Conservation (phyloP, 768 basidiomycete genomes). For the Lanmaoa rubissima region DNA sequence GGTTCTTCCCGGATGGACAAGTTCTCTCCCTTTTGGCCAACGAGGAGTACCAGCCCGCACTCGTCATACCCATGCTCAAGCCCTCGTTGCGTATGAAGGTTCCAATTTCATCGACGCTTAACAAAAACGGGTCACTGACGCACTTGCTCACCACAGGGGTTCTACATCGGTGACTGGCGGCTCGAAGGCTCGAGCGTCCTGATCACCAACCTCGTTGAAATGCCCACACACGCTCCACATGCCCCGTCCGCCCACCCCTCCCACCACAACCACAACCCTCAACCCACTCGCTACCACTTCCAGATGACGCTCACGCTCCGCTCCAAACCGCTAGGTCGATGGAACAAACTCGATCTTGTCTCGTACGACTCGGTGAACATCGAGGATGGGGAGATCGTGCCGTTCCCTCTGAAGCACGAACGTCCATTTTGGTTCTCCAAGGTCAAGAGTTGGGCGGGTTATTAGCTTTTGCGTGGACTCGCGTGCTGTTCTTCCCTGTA, state of each 20-base stretch:
- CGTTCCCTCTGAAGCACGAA: conserved; percentile 76
- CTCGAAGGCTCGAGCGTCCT: conserved; percentile 60
- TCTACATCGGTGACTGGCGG: conserved; percentile 69
- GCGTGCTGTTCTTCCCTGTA: not conserved
- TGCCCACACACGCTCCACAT: conserved; percentile 6
- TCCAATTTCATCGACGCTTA: not conserved
- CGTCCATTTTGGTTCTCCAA: conserved; percentile 95
- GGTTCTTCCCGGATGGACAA: conserved; percentile 84
- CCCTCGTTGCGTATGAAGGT: conserved; percentile 80
- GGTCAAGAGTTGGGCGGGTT: conserved; percentile 62
- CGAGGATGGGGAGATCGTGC: conserved; percentile 68
- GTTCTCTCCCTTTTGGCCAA: conserved; percentile 85
- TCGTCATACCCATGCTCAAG: conserved; percentile 74
- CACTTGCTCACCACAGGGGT: conserved; percentile 47
- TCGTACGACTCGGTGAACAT: conserved; percentile 75
- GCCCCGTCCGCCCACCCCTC: conserved; percentile 5
- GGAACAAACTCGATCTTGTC: conserved; percentile 76
- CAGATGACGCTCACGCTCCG: conserved; percentile 68
- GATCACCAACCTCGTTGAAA: conserved; percentile 63
- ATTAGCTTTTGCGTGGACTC: conserved; percentile 6
- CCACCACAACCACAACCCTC: conserved; percentile 5
- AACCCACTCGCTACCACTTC: conserved; percentile 57
- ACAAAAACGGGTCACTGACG: not conserved
- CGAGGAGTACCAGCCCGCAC: conserved; percentile 66
- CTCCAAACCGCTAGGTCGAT: conserved; percentile 75